Percentiles rank a stretch among this genome's conserved stretches.
Evolutionary conservation across 2,329 filamentous ascomycete genomes (phyloP).

Genomic region (Fonsecaea nubica): DNA sequence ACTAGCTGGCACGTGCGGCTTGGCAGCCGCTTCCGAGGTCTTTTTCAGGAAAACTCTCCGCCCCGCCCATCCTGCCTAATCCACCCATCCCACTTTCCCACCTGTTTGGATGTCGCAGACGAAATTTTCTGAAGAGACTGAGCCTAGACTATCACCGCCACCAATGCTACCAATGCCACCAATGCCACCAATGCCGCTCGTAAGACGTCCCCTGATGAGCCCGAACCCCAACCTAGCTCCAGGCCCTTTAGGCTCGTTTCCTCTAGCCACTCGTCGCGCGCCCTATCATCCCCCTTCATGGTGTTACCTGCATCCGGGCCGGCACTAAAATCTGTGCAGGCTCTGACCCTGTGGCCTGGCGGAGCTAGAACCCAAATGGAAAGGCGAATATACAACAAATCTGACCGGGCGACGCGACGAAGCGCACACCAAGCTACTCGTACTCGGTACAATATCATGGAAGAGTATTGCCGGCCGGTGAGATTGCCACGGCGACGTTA

Average conservation of each 20-base stretch:
- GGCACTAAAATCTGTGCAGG: neutral
- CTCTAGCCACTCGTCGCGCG: neutral
- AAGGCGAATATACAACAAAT: constrained; percentile 9
- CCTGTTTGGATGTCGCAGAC: neutral
- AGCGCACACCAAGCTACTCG: neutral
- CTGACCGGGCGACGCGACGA: neutral
- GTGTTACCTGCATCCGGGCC: constrained; percentile 12
- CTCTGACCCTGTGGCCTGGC: constrained; percentile 10
- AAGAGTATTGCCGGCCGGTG: neutral
- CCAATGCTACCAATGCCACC: neutral
- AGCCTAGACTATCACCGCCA: neutral
- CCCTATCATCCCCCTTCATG: neutral
- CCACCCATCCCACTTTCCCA: neutral
- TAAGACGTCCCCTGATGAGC: neutral
- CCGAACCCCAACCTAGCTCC: constrained; percentile 11
- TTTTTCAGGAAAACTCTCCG: constrained; percentile 10
- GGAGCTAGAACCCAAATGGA: neutral
- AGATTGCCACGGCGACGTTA: constrained; percentile 8
- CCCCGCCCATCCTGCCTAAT: neutral
- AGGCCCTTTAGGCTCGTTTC: constrained; percentile 5
- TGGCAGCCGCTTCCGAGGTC: neutral
- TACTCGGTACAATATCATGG: neutral
- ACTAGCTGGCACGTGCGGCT: constrained; percentile 18
- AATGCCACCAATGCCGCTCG: neutral
- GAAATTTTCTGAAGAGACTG: neutral